Evolutionary conservation across 2,329 filamentous ascomycete species (phyloP).

Genomic region (Diplodia scrobiculata): DNA sequence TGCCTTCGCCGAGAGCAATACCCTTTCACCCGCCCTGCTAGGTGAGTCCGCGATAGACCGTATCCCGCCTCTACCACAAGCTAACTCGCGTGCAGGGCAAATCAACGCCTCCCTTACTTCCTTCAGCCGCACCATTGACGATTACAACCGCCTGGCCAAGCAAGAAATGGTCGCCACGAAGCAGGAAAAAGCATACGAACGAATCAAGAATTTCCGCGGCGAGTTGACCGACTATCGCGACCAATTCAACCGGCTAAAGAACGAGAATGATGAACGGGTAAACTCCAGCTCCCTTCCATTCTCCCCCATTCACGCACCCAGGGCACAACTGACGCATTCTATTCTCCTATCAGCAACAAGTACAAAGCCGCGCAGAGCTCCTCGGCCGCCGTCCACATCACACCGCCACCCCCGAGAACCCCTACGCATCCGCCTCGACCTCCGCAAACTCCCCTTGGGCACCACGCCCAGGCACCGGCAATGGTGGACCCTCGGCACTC

Average conservation of each 20-base stretch:
- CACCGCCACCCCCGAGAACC: conserved; percentile 84
- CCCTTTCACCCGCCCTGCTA: conserved; percentile 64
- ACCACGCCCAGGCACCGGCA: conserved; percentile 47
- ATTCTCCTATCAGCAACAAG: conserved; percentile 51
- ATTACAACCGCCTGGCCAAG: conserved; percentile 81
- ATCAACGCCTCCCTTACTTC: conserved; percentile 61
- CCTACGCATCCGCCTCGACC: conserved; percentile 70
- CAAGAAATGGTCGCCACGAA: conserved; percentile 90
- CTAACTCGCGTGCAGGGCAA: conserved; percentile 17
- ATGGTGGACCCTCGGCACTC: conserved; percentile 39
- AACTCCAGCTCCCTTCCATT: conserved; percentile 31
- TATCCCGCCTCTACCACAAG: neutral
- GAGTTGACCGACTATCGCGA: conserved; percentile 79
- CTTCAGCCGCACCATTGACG: conserved; percentile 87
- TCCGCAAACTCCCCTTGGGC: conserved; percentile 44
- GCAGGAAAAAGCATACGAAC: conserved; percentile 84
- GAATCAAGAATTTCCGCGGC: conserved; percentile 79
- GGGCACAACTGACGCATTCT: neutral
- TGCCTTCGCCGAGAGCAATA: conserved; percentile 62
- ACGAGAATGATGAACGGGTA: conserved; percentile 72
- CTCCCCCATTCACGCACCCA: neutral
- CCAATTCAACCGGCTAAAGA: conserved; percentile 76
- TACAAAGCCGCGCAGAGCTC: conserved; percentile 76
- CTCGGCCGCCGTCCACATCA: conserved; percentile 80
- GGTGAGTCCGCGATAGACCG: conserved; percentile 40